Conservation (phyloP, 108 stramenopile species). For the Fistulifera pelliculosa region DNA sequence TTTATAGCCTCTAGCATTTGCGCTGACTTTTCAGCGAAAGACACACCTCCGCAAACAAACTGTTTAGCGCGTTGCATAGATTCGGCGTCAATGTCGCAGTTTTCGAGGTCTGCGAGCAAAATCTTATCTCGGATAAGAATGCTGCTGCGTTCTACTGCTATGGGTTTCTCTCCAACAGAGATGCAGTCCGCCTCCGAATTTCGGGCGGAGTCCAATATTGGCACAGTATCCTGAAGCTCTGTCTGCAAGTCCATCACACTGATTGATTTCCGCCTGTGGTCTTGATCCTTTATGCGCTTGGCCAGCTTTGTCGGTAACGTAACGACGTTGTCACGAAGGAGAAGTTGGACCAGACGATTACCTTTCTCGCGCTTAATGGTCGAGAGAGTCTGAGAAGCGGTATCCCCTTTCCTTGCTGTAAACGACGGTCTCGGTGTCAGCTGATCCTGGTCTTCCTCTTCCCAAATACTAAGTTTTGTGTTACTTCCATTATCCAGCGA, state of each 20-base stretch:
- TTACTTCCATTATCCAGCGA: too few species aligned
- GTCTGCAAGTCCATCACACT: constrained; percentile 12
- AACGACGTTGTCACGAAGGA: constrained; percentile 41
- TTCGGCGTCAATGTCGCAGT: constrained; percentile 55
- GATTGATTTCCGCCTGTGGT: constrained; percentile 18
- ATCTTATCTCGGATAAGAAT: constrained; percentile 45
- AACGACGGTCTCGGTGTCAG: too few species aligned
- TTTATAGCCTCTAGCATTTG: constrained; percentile 51
- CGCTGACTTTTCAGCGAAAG: constrained; percentile 79
- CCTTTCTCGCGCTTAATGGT: constrained; percentile 17
- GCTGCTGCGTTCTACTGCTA: constrained; percentile 48
- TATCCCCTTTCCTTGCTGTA: constrained; percentile 11
- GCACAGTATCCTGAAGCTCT: constrained; percentile 18
- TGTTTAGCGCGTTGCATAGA: constrained; percentile 58
- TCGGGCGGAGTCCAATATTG: constrained; percentile 32
- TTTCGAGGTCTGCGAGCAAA: constrained; percentile 30
- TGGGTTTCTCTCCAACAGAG: constrained; percentile 31
- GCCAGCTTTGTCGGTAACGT: constrained; percentile 54
- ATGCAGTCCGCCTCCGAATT: constrained; percentile 27
- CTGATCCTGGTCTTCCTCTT: constrained; percentile 4
- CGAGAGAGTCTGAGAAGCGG: constrained; percentile 28
- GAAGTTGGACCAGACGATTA: constrained; percentile 27
- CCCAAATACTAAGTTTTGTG: neutral
- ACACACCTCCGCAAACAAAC: constrained; percentile 67
- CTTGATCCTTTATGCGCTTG: constrained; percentile 34